Base-by-base conservation (phyloP, 306 rosid species). In the Alnus glutinosa region DNA sequence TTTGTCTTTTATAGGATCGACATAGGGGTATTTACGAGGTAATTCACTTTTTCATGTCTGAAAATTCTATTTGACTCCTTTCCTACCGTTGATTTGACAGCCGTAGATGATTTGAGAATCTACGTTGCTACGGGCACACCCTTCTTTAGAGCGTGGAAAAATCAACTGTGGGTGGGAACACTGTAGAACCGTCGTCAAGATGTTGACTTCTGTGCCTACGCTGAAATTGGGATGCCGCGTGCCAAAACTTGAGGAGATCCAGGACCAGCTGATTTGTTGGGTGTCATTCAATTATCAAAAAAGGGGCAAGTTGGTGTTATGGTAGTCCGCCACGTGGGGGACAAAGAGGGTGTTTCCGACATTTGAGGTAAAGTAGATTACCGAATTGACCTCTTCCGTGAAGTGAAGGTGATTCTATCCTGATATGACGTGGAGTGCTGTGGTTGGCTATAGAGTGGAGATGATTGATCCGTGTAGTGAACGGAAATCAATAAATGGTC, bases 401-500 rank as follows among this genome's bases (percentile, higher is more conserved):
- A 71, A 77, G 88, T 85, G 78, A 59, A 47, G 77, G 79, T 71
- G 37, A 72, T 47, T 75, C 34, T 37, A 39, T 59, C 51, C 16
- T 55, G 18, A 70, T 49, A 23, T 69, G 76, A 18, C 79, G 81
- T 78, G 90, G 92, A 80, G 32, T 0, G 23, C 9, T 47, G 28
- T 61, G 71, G 76, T 66, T 84, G 88, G 85, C 0, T 42, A 6
- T 2, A 16, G 5, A 6, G 47, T 19, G 57, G 13, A 47, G 7
- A 44, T 30, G 2, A 7, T 30, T 37, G 28, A 80, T 62, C 15
- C 88, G 84, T 82, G 86, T 55, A 59, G 74, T 44, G 61, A 77
- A 84, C 83, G 84, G 81, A 81, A 82, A 73, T 68, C 70, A 77
- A 55, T 55, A 61, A 61, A 52, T 71, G 30, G 77, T 52, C 36